Base-by-base conservation (phyloP, 2,329 filamentous ascomycete genomes). In the Talaromyces sp. region DNA sequence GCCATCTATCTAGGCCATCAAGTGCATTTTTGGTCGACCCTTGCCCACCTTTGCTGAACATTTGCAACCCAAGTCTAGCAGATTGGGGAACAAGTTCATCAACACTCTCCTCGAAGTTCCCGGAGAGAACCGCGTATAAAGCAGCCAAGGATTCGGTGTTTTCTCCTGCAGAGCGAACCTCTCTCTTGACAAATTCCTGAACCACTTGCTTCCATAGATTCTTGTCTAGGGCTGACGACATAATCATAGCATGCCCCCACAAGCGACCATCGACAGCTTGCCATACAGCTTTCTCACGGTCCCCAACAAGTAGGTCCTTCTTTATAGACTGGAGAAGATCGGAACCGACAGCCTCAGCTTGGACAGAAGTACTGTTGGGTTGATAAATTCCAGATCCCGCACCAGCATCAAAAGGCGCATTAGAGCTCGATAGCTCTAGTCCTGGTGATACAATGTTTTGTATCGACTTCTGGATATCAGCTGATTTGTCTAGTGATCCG, bases 231-330 rank as follows among this genome's bases (percentile, higher is more conserved):
- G 91, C 95, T 7, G 77, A 96, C 74, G 95, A 89, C 39, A 99
- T 88, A 22, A 99, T 82, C 84, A 99, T 90, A 3, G 95, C 96
- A 74, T 99, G 96, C 2, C 92, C 95, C 96, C 96, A 99, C 2
- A 99, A 80, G 55, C 93, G 87, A 73, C 93, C 92, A 73, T 99
- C 95, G 33, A 92, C 93, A 4, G 95, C 93, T 65, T 89, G 83
- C 93, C 93, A 98, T 0, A 96, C 90, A 5, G 95, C 95, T 67
- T 93, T 91, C 70, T 97, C 92, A 25, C 92, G 86, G 54, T 98
- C 88, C 10, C 96, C 95, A 59, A 85, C 80, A 9, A 96, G 81
- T 4, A 99, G 82, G 68, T 87, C 82, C 53, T 83, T 87, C 30
- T 91, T 88, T 54, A 98, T 82, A 62, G 87, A 83, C 63, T 92